Evolutionary conservation across 305 asterid species (phyloP).

Genomic region (Coffea humblotiana): DNA sequence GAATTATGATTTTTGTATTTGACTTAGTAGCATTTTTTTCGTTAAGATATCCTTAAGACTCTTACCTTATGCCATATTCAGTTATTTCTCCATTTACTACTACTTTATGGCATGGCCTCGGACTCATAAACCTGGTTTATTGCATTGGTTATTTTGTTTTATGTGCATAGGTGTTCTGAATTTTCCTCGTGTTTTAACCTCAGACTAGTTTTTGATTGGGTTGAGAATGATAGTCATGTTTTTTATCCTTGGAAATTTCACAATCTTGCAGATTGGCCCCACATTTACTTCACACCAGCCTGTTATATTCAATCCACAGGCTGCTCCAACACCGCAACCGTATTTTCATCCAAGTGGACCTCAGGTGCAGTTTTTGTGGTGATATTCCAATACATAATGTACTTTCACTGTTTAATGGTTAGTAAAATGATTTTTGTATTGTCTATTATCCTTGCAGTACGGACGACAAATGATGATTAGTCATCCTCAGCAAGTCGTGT

Average conservation of each 20-base stretch:
- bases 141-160: not conserved
- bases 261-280: constrained; percentile 58
- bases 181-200: not conserved
- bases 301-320: constrained; percentile 73
- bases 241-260: constrained; percentile 2
- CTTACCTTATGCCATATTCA: not conserved
- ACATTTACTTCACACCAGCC: constrained; percentile 67
- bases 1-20: not conserved
- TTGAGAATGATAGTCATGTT: not conserved
- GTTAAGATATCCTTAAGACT: not conserved
- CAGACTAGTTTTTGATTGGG: not conserved
- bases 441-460: constrained; percentile 42
- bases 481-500: constrained; percentile 79
- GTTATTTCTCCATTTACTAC: not conserved
- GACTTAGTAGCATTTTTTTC: not conserved
- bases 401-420: not conserved
- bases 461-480: constrained; percentile 93
- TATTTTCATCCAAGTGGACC: constrained; percentile 89
- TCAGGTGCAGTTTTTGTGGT: constrained; percentile 50
- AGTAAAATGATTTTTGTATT: constrained; percentile 8
- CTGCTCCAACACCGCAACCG: constrained; percentile 58
- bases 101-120: not conserved
- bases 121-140: not conserved
- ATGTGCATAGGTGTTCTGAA: not conserved
- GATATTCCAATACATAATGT: not conserved